Conservation (phyloP, 306 rosid species). For the Gleditsia sinensis region DNA sequence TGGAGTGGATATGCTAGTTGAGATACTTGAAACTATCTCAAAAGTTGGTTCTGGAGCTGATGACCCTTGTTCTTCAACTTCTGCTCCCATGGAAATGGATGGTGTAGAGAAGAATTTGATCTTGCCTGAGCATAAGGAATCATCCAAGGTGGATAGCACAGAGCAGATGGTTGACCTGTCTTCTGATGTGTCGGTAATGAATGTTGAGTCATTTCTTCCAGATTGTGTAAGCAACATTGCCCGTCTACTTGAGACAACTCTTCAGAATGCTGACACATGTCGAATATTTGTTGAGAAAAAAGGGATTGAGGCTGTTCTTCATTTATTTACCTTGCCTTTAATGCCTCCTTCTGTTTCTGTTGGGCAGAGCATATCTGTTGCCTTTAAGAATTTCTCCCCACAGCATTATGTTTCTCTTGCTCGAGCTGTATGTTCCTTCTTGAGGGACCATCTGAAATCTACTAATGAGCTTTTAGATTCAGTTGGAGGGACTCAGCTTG, state of each 20-base stretch:
- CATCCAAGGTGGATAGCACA: slow-evolving; percentile 56
- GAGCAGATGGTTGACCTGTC: slow-evolving; percentile 67
- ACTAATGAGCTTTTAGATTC: slow-evolving; percentile 81
- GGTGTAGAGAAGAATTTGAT: slow-evolving; percentile 63
- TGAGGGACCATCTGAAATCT: slow-evolving; percentile 82
- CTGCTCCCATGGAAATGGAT: slow-evolving; percentile 96
- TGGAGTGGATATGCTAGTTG: slow-evolving; percentile 95
- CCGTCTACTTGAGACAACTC: slow-evolving; percentile 90
- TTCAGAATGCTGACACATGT: slow-evolving; percentile 96
- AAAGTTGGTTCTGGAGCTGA: slow-evolving; percentile 79
- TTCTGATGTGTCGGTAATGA: slow-evolving; percentile 53
- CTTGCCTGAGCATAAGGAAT: slow-evolving; percentile 56
- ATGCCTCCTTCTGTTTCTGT: slow-evolving; percentile 79
- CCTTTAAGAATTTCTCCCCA: slow-evolving; percentile 91
- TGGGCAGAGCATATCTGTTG: slow-evolving; percentile 88
- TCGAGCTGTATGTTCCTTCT: slow-evolving; percentile 78
- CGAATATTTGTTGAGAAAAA: slow-evolving; percentile 93
- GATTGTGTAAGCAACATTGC: slow-evolving; percentile 88
- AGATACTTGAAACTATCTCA: slow-evolving; percentile 68
- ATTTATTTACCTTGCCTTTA: slow-evolving; percentile 79
- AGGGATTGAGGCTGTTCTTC: slow-evolving; percentile 92
- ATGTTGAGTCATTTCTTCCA: slow-evolving; percentile 77
- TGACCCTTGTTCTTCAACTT: slow-evolving; percentile 71
- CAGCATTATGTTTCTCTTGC: slow-evolving; percentile 95
- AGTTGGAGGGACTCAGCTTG: slow-evolving; percentile 81